Evolutionary conservation across 345 rosid species (phyloP), one percentile per base, ranked within the genome.

Genomic region (Dipteronia dyeriana): DNA sequence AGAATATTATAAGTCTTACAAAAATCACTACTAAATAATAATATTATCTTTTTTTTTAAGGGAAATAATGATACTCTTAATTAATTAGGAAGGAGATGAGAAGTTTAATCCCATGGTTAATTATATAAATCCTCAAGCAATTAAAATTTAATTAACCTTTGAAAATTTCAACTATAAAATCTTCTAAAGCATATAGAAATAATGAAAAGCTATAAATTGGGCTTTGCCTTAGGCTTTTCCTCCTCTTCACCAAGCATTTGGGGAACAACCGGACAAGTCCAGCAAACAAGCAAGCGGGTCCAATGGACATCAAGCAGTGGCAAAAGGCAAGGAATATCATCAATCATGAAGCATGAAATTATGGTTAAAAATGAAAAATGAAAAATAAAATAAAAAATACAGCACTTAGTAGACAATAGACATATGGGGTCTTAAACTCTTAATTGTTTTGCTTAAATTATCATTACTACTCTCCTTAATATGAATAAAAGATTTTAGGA

Each of bases 291-390:
- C 12, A 43, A 62, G 76, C 45, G 76, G 76, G 59, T 38, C 57
- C 17, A 41, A 22, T n/a, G 34, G 75, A 34, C 74, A 57, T 7
- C 59, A 38, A 71, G 51, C n/a, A 71, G 14, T 38, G 22, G n/a
- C 65, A 70, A 83, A 82, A 63, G 71, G 78, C 62, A 22, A 43
- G 69, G 82, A 77, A 72, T 71, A 73, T 77, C 77, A 83, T 83
- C 82, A 79, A 79, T 75, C 69, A 20, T 69, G 51, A 38, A 22
- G 66, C 64, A 73, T 75, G 77, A 17, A 71, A 73, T 68, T 57
- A 53, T 45, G 65, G 43, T 22, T 11, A 60, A 34, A 14, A 34
- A 34, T 34, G 0, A 57, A 34, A 38, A 23, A 22, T 22, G 4
- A 14, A 29, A 14, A 64, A 29, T 11, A 41, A 4, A 68, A 10